Base-by-base conservation (phyloP, 2,329 filamentous ascomycete species). In the Aspergillus tamarii region DNA sequence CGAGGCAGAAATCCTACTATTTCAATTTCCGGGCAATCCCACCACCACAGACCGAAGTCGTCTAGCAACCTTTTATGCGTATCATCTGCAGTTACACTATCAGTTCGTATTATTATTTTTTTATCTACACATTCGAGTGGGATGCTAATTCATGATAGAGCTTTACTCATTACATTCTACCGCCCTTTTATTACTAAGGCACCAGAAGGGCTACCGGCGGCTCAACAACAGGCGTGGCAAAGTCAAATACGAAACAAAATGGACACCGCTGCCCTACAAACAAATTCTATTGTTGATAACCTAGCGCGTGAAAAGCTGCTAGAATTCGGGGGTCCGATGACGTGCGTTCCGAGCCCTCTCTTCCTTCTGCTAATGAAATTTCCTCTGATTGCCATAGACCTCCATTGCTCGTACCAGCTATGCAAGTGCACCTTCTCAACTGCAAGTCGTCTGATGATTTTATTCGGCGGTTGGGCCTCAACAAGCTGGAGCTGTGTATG, bases 51-150 rank as follows among this genome's bases (percentile, higher is more conserved):
- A 52, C 3, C 59, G 61, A 21, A 69, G 59, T 32, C 61, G 56
- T 21, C 21, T 61, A 7, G 64, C 66, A 3, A 63, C 63, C 4
- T 73, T 73, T 43, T 68, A 68, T 57, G 48, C 69, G 3, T 65
- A 74, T 41, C 73, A 75, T 39, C 60, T 75, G 19, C 70, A 74
- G 32, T 63, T 75, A 32, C 72, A 75, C 63, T 74, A 73, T 50
- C 70, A 73, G 73, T 74, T 12, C 61, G 66, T 65, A 12, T 30
- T 28, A 3, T 39, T n/a, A n/a, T n/a, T n/a, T n/a, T 23, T 9
- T 12, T 1, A 30, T 26, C 19, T 50, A 12, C 2, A 34, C n/a
- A 26, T 4, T 8, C 10, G 8, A 28, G 3, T 14, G 32, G 16
- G 34, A 23, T 56, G 16, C 64, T 70, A 16, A 70, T 52, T 52